These are phyloP conservation scores for Primulina huaijiensis DNA, from an alignment of 257 asterid genomes.

Conservation along the genomic window DNA sequence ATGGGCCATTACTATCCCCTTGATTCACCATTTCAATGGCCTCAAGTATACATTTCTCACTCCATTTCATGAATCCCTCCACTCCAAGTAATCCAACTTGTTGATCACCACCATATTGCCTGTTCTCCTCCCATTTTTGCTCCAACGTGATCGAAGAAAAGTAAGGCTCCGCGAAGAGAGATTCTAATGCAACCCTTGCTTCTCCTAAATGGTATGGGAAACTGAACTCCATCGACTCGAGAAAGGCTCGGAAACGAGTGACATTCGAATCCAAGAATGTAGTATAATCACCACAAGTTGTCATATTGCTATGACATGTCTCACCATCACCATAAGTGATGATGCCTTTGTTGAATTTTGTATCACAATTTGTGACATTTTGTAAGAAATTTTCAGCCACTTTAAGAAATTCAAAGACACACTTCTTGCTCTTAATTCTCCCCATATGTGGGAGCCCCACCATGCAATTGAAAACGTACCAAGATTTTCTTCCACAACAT, in stretches of 20 bases:
- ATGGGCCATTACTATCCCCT: conserved; percentile 27
- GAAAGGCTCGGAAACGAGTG: conserved; percentile 32
- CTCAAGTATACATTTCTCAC: conserved; percentile 33
- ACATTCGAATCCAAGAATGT: conserved; percentile 38
- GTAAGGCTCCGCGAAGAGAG: conserved; percentile 44
- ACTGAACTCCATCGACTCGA: conserved; percentile 39
- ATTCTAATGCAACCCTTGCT: conserved; percentile 43
- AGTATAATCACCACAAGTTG: conserved; percentile 22
- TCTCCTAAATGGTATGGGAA: conserved; percentile 39
- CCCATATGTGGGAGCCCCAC: conserved; percentile 50
- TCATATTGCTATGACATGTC: conserved; percentile 21
- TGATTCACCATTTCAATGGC: conserved; percentile 43
- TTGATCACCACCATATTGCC: conserved; percentile 19
- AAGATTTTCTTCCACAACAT: conserved; percentile 24
- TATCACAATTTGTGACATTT: conserved; percentile 6
- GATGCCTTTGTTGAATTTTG: conserved; percentile 24
- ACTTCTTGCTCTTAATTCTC: conserved; percentile 30
- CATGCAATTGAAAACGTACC: conserved; percentile 42
- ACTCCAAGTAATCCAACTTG: conserved; percentile 10
- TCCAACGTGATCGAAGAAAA: conserved; percentile 27
- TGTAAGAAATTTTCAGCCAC: conserved; percentile 28
- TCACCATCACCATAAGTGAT: conserved; percentile 37
- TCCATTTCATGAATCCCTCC: conserved; percentile 33
- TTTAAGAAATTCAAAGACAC: conserved; percentile 35
- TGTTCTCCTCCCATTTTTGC: conserved; percentile 39